These are phyloP conservation scores for Amanita subjunquillea DNA, from an alignment of 768 basidiomycete species.

Conservation along the genomic window DNA sequence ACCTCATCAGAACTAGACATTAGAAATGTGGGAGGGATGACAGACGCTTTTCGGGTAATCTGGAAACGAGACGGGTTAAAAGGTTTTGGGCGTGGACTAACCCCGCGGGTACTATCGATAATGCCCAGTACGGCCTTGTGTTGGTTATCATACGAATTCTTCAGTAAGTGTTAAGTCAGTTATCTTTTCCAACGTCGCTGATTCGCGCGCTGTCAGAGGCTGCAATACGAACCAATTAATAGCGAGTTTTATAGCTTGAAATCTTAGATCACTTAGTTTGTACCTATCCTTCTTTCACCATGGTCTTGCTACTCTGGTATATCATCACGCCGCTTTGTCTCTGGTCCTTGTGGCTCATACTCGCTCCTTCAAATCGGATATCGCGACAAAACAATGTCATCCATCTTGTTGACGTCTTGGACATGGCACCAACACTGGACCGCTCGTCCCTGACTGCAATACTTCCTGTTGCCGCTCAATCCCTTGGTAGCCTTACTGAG, in stretches of 20 bases:
- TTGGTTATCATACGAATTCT: slow-evolving; percentile 98
- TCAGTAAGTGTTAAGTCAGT: slow-evolving; percentile 54
- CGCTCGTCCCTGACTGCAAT: slow-evolving; percentile 33
- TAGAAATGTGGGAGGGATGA: slow-evolving; percentile 72
- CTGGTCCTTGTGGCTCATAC: slow-evolving; percentile 1
- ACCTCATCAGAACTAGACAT: slow-evolving; percentile 82
- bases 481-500: slow-evolving; percentile 21
- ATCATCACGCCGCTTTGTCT: slow-evolving; percentile 1
- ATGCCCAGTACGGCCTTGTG: slow-evolving; percentile 97
- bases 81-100: slow-evolving; percentile 81
- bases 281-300: not conserved
- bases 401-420: not conserved
- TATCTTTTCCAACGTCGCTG: not conserved
- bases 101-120: slow-evolving; percentile 87
- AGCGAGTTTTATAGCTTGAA: not conserved
- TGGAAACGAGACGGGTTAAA: slow-evolving; percentile 75
- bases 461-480: slow-evolving; percentile 31
- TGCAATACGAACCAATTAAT: slow-evolving; percentile 45
- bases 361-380: not conserved
- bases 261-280: not conserved
- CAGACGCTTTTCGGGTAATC: slow-evolving; percentile 83
- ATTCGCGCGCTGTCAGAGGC: slow-evolving; percentile 31
- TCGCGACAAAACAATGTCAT: not conserved
- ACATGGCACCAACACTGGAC: slow-evolving; percentile 8
- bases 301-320: not conserved